Evolutionary conservation across 2,329 filamentous ascomycete genomes (phyloP).

Genomic region (Diplodia seriata): DNA sequence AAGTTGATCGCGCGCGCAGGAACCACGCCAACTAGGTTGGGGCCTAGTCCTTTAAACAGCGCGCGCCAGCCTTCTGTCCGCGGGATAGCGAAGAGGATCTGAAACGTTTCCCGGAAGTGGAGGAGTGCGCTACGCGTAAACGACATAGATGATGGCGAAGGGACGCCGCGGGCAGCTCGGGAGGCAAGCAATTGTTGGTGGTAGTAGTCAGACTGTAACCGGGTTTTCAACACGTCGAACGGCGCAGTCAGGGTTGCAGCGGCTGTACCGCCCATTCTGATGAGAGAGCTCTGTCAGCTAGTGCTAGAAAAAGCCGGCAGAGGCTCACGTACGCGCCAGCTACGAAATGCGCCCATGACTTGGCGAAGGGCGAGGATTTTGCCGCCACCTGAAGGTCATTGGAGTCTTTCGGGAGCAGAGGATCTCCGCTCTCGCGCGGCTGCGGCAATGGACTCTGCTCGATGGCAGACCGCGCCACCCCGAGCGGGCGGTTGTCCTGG

Average conservation of each 20-base stretch:
- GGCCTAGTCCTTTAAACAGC: constrained; percentile 90
- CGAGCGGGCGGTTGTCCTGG: constrained; percentile 41
- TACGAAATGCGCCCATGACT: constrained; percentile 91
- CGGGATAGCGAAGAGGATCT: constrained; percentile 83
- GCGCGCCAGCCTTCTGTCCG: constrained; percentile 82
- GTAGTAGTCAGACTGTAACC: constrained; percentile 94
- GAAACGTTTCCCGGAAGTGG: constrained; percentile 84
- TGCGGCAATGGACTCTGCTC: constrained; percentile 50
- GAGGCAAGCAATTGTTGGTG: constrained; percentile 78
- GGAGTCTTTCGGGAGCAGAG: constrained; percentile 55
- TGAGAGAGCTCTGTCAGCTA: not conserved
- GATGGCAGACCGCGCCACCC: constrained; percentile 40
- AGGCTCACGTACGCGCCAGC: constrained; percentile 74
- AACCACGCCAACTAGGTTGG: constrained; percentile 87
- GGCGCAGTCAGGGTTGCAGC: constrained; percentile 92
- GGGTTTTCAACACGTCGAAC: constrained; percentile 91
- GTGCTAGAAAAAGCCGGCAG: constrained; percentile 31
- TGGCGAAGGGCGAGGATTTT: constrained; percentile 58
- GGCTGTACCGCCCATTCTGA: constrained; percentile 85
- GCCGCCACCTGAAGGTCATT: constrained; percentile 49
- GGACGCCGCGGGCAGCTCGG: constrained; percentile 64
- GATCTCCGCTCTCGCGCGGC: constrained; percentile 68
- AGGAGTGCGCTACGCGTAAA: constrained; percentile 70
- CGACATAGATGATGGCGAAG: constrained; percentile 64
- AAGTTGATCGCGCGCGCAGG: constrained; percentile 93